Evolutionary conservation across 305 asterid species (phyloP).

Genomic region (Ilex paraguariensis): DNA sequence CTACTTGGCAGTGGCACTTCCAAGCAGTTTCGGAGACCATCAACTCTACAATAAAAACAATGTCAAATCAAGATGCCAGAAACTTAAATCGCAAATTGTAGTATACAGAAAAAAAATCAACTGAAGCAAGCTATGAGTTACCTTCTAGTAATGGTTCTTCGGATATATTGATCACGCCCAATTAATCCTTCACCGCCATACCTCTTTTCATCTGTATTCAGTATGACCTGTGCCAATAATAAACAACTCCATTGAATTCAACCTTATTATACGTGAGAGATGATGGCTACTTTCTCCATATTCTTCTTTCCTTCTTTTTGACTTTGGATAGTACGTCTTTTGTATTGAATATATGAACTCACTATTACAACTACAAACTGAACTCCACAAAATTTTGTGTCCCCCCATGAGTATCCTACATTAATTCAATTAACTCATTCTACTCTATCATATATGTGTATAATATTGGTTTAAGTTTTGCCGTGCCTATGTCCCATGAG

Average conservation of each 20-base stretch:
- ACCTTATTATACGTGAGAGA: too few species aligned
- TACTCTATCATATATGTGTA: not conserved
- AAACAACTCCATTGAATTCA: not conserved
- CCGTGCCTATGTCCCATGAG: too few species aligned
- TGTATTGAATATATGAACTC: too few species aligned
- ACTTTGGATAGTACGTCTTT: too few species aligned
- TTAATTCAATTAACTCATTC: not conserved
- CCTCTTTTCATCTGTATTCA: slow-evolving; percentile 77
- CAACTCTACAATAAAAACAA: slow-evolving; percentile 45
- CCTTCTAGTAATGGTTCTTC: slow-evolving; percentile 71
- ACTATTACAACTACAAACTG: too few species aligned
- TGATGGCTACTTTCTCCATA: too few species aligned
- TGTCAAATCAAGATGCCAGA: not conserved
- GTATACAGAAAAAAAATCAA: not conserved
- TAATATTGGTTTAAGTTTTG: too few species aligned
- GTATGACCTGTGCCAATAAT: slow-evolving; percentile 40
- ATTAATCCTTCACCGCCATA: slow-evolving; percentile 83
- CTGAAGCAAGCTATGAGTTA: slow-evolving; percentile 16
- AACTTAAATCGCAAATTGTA: not conserved
- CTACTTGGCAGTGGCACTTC: slow-evolving; percentile 80
- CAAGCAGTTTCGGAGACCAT: slow-evolving; percentile 68
- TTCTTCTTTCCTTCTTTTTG: too few species aligned
- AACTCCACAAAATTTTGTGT: too few species aligned
- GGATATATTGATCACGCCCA: slow-evolving; percentile 44
- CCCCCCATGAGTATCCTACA: not conserved